Evolutionary conservation across 768 basidiomycete genomes (phyloP).

Genomic region (Hericium coralloides): DNA sequence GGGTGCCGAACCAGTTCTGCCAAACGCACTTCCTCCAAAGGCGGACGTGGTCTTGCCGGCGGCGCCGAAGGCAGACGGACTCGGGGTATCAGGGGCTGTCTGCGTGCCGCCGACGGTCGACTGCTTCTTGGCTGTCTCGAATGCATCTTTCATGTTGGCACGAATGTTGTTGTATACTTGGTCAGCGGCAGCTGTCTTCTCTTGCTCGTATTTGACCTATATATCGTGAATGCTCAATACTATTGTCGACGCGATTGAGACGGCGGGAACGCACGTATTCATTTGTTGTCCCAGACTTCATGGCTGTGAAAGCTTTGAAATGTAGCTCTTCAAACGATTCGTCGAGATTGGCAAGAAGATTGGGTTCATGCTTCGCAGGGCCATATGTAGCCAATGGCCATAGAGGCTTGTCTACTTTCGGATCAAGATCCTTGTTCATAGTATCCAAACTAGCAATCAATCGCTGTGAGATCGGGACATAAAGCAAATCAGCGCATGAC

Average conservation of each 20-base stretch:
- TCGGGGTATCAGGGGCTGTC: background rate
- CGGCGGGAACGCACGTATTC: slow-evolving; percentile 50
- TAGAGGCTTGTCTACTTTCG: slow-evolving; percentile 47
- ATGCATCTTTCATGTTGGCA: slow-evolving; percentile 28
- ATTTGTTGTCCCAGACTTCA: slow-evolving; percentile 40
- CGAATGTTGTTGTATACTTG: slow-evolving; percentile 34
- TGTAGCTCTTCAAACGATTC: slow-evolving; percentile 71
- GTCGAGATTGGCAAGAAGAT: slow-evolving; percentile 54
- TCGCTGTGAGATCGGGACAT: background rate
- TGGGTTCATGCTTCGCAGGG: slow-evolving; percentile 63
- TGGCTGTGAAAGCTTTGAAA: slow-evolving; percentile 46
- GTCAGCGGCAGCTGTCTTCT: slow-evolving; percentile 42
- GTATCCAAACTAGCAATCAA: slow-evolving; percentile 40
- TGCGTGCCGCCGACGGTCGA: slow-evolving; percentile 19
- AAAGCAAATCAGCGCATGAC: background rate
- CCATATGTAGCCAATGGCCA: slow-evolving; percentile 80
- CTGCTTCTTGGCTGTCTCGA: slow-evolving; percentile 41
- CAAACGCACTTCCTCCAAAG: background rate
- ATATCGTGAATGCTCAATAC: background rate
- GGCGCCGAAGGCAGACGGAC: background rate
- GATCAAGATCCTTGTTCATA: slow-evolving; percentile 46
- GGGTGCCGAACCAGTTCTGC: slow-evolving; percentile 15
- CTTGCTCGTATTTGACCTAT: slow-evolving; percentile 46
- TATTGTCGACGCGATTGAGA: background rate
- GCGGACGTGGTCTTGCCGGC: background rate